phyloP scores from a whole-genome alignment of 192 early-diverging fungal species.

The Entrophospora sp. region DNA sequence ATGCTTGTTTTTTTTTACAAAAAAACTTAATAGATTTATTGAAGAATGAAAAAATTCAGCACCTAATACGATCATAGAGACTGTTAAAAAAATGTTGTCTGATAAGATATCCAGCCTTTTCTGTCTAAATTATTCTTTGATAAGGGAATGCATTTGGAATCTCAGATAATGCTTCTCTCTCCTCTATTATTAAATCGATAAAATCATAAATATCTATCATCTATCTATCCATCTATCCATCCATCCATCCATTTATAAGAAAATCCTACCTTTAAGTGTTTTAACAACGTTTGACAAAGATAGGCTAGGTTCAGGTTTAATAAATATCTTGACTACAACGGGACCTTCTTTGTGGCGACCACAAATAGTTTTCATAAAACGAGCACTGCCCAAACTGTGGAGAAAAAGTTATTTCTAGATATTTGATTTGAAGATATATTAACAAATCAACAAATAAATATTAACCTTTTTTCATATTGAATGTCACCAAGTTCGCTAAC shows the following conservation, averaged over 20 bases:
- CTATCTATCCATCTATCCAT: no score
- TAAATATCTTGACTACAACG: conserved; percentile 87
- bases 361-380: conserved; percentile 93
- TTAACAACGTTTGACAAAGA: conserved; percentile 46
- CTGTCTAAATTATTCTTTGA: conserved; percentile 76
- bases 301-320: conserved; percentile 67
- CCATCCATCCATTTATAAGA: neutral
- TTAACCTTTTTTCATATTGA: conserved; percentile 61
- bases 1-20: neutral
- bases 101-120: conserved; percentile 80
- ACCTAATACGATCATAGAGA: conserved; percentile 95
- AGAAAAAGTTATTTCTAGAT: conserved; percentile 44
- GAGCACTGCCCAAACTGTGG: conserved; percentile 72
- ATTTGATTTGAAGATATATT: neutral
- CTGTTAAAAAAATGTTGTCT: conserved; percentile 83
- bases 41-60: neutral
- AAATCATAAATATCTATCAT: neutral
- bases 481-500: conserved; percentile 63
- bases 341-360: conserved; percentile 71
- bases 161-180: conserved; percentile 50
- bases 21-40: neutral
- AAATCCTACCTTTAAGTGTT: conserved; percentile 43
- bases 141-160: conserved; percentile 76
- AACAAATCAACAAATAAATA: neutral
- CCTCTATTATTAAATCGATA: conserved; percentile 45